Percentiles rank a stretch among this genome's conserved stretches.
Evolutionary conservation across 441 rosid genomes (phyloP).

Genomic region (Populus hybrid): DNA sequence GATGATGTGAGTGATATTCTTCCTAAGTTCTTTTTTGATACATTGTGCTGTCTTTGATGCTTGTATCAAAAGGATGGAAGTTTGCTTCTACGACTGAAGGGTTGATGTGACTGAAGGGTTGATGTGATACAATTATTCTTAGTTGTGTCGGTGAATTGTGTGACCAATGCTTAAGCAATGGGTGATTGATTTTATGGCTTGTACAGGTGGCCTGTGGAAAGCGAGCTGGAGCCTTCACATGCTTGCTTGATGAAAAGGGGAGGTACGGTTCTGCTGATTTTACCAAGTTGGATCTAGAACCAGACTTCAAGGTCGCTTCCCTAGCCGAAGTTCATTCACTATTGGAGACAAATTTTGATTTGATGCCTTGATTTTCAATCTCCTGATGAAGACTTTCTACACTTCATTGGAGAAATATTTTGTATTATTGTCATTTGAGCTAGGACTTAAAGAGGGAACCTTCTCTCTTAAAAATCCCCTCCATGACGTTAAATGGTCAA

Average conservation of each 20-base stretch:
- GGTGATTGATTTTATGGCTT: conserved; percentile 16
- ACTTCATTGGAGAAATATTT: too few relatives aligned
- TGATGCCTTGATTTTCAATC: conserved; percentile 42
- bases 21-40: neutral
- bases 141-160: too few relatives aligned
- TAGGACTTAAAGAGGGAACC: too few relatives aligned
- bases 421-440: too few relatives aligned
- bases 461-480: too few relatives aligned
- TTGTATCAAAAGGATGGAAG: neutral
- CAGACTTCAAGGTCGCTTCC: conserved; percentile 79
- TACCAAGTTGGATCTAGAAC: conserved; percentile 42
- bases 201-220: conserved; percentile 83
- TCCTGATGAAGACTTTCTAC: neutral
- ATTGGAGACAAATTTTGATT: conserved; percentile 63
- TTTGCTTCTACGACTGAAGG: neutral
- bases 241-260: conserved; percentile 83
- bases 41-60: neutral
- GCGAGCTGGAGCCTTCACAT: conserved; percentile 78
- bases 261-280: conserved; percentile 56
- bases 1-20: conserved; percentile 65
- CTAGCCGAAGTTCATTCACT: conserved; percentile 51
- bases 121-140: too few relatives aligned
- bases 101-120: neutral
- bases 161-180: neutral
- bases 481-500: too few relatives aligned